These are phyloP conservation scores for Penicillium coprophilum DNA, from an alignment of 495 filamentous ascomycete species.

Conservation along the genomic window DNA sequence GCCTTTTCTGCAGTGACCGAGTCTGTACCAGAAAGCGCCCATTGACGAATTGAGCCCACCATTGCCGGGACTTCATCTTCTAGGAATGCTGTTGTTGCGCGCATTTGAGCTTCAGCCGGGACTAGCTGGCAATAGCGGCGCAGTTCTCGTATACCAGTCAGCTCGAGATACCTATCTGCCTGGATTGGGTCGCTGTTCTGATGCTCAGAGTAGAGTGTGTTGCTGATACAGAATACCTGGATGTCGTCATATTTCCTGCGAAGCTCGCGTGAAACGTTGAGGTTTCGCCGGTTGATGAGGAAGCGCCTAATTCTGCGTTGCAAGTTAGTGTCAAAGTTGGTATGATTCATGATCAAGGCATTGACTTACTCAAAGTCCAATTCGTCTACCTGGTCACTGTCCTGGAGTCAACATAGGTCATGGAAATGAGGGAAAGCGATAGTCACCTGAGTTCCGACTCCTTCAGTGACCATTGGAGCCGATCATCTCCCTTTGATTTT, in stretches of 20 bases:
- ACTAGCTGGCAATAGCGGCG: constrained; percentile 33
- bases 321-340: background rate
- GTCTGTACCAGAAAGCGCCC: constrained; percentile 21
- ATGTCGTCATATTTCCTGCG: constrained; percentile 1
- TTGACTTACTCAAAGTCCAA: constrained; percentile 20
- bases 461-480: too few species aligned
- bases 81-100: constrained; percentile 21
- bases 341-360: too few species aligned
- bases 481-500: too few species aligned
- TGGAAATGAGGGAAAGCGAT: too few species aligned
- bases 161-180: constrained; percentile 22
- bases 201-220: constrained; percentile 26
- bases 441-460: too few species aligned
- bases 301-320: background rate
- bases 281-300: constrained; percentile 18
- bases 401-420: too few species aligned
- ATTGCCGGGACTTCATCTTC: constrained; percentile 23
- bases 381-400: background rate
- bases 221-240: constrained; percentile 38
- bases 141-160: constrained; percentile 32
- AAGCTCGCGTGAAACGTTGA: constrained; percentile 1
- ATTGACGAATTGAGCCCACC: constrained; percentile 26
- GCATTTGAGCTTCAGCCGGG: constrained; percentile 29
- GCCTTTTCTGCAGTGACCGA: constrained; percentile 11
- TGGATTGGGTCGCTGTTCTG: constrained; percentile 13